Evolutionary conservation across 371 early-diverging fungal genomes (phyloP), one percentile per base, ranked within the genome.

Genomic region (Mortierella sp.): DNA sequence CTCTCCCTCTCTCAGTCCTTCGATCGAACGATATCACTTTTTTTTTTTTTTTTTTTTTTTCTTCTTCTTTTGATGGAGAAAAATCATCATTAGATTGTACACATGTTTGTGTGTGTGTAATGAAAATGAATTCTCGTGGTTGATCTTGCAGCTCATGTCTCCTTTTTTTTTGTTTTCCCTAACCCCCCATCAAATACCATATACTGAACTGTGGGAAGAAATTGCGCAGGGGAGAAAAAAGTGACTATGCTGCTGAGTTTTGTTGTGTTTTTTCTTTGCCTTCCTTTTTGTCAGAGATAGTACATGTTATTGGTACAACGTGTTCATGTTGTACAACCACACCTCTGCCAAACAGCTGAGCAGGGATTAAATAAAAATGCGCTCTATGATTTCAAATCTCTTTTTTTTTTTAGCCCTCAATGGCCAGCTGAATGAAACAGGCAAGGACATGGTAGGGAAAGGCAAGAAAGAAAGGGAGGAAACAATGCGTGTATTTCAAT

Each of bases 151-250:
- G 35, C 3, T 17, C 56, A 26, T 42, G 53, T 64, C 32, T 26
- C 29, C 17, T 29, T 64, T 40, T 42, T 67, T 53, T 68, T 54
- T 31, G 17, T 59, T 37, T 19, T 22, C n/a, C 57, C 49, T 40
- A 28, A 1, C 40, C 34, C 19, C 49, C 37, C 32, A 53, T 23
- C 49, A 29, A 22, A 26, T 45, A 23, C 62, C 65, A 61, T 49
- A 65, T 37, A 56, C 45, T 59, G 72, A 57, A 63, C 63, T 59
- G 68, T 67, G 68, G 74, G 74, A 73, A 72, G 72, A 72, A 72
- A 65, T 22, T 3, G 4, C 4, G n/a, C 13, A 47, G 29, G 56
- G 58, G 62, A n/a, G n/a, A n/a, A n/a, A n/a, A n/a, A n/a, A n/a
- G n/a, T n/a, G 45, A 69, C n/a, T 29, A 54, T 15, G 49, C 59